Percentiles rank a stretch among this genome's conserved stretches.
Evolutionary conservation across 495 filamentous ascomycete species (phyloP).

Genomic region (Poronia punctata): DNA sequence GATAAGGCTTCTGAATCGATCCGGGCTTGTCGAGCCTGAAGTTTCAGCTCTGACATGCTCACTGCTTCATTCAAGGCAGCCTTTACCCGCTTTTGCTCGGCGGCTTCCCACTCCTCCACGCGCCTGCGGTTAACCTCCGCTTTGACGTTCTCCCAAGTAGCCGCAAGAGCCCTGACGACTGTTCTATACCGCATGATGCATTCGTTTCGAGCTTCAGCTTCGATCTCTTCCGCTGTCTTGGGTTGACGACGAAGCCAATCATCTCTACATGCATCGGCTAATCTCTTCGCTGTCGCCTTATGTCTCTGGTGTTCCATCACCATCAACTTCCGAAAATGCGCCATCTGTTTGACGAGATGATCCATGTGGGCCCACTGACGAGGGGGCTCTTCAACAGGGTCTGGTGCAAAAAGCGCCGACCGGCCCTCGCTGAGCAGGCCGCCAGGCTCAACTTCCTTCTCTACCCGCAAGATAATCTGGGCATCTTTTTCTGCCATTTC

Average conservation of each 20-base stretch:
- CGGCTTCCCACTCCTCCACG: conserved; percentile 72
- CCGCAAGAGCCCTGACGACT: conserved; percentile 60
- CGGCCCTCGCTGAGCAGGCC: conserved; percentile 64
- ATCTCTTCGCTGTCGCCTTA: conserved; percentile 52
- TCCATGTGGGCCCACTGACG: conserved; percentile 79
- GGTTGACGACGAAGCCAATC: conserved; percentile 61
- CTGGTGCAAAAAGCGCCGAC: conserved; percentile 70
- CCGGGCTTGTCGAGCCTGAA: conserved; percentile 44
- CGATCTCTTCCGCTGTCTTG: conserved; percentile 63
- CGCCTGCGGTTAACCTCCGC: conserved; percentile 67
- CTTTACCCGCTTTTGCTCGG: conserved; percentile 74
- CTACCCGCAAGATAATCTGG: conserved; percentile 49
- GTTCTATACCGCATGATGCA: conserved; percentile 54
- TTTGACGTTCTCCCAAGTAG: conserved; percentile 73
- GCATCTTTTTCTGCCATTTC: conserved; percentile 48
- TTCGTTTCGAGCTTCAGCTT: conserved; percentile 46
- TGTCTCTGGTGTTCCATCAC: conserved; percentile 71
- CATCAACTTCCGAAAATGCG: conserved; percentile 73
- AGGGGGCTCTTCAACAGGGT: conserved; percentile 65
- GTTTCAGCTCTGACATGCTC: conserved; percentile 56
- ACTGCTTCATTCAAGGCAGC: conserved; percentile 78
- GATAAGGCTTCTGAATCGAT: conserved; percentile 46
- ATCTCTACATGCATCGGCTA: conserved; percentile 53
- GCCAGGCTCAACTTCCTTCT: conserved; percentile 63
- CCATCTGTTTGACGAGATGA: conserved; percentile 72